Evolutionary conservation across 2,329 filamentous ascomycete species (phyloP).

Genomic region (Trichoderma sp.): DNA sequence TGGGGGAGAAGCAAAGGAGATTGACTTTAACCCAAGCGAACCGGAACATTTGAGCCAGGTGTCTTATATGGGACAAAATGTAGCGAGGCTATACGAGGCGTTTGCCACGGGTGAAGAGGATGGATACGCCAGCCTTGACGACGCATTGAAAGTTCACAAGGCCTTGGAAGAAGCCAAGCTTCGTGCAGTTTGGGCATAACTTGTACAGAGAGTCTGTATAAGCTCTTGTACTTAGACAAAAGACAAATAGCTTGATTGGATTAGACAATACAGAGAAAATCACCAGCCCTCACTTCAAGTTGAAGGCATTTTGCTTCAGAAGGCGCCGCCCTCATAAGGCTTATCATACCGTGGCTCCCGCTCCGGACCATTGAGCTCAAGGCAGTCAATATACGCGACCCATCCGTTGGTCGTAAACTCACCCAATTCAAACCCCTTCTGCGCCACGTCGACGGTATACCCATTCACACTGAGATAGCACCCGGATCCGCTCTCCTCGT

Average conservation of each 20-base stretch:
- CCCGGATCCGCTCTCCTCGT: background rate
- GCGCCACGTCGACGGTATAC: slow-evolving; percentile 2
- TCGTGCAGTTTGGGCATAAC: background rate
- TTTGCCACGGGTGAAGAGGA: background rate
- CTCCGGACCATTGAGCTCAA: slow-evolving; percentile 1
- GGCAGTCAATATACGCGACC: slow-evolving; percentile 3
- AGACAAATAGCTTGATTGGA: background rate
- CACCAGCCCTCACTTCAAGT: background rate
- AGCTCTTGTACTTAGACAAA: background rate
- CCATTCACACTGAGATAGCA: slow-evolving; percentile 6
- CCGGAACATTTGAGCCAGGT: background rate
- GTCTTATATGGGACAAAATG: background rate
- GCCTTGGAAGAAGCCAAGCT: background rate
- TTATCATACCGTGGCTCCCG: slow-evolving; percentile 1
- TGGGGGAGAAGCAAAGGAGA: slow-evolving; percentile 1
- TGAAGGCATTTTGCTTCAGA: background rate
- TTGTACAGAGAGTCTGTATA: background rate
- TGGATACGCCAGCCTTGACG: slow-evolving; percentile 5
- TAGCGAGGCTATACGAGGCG: slow-evolving; percentile 2
- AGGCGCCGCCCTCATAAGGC: background rate
- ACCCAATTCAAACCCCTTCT: background rate
- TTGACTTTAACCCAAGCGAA: background rate
- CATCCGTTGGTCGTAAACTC: background rate
- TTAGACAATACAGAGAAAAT: background rate
- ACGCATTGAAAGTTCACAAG: background rate